Base-by-base conservation (phyloP, 2,329 filamentous ascomycete genomes). In the Didymosphaeria variabile region DNA sequence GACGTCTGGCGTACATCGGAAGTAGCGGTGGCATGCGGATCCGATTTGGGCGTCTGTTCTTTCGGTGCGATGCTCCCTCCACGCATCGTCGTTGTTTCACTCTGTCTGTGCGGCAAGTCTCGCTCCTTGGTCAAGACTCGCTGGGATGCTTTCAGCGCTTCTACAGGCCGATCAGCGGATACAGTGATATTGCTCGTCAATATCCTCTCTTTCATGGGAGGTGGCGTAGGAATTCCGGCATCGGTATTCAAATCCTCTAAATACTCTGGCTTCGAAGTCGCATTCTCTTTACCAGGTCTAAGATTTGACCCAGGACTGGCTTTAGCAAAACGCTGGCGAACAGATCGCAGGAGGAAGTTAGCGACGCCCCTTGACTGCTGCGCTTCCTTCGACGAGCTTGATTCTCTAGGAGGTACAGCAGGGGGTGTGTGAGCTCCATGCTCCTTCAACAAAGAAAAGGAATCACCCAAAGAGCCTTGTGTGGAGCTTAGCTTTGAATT, bases 341-440 rank as follows among this genome's bases (percentile, higher is more conserved):
- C 65, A 23, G 61, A 63, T 52, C 66, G 66, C 49, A 75, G 54
- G 38, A 76, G 63, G 54, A 72, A 75, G 17, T 71, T 68, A 2
- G 68, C 67, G 34, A 74, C 70, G 23, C 66, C 67, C 46, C 67
- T 67, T 19, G 62, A 68, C 31, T 69, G 67, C 56, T 74, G 72
- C 44, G 73, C 73, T 64, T 77, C 74, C 45, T 71, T 73, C 2
- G 72, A 75, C 32, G 68, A 67, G 50, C 73, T 75, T 8, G 75
- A 76, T 21, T 74, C 72, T 56, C 75, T 65, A 10, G 66, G 71
- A n/a, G 75, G 74, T 17, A 76, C 50, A 26, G 29, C 34, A n/a
- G 55, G 72, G 9, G 69, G 66, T 36, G 65, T 62, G 13, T 69
- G 65, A 45, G 58, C 45, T 31, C 51, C 57, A 49, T 61, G 63